A percentile compares a stretch with the other conserved stretches of the same genome.
Conservation (phyloP, 768 basidiomycete genomes). For the Tremella yokohamensis region DNA sequence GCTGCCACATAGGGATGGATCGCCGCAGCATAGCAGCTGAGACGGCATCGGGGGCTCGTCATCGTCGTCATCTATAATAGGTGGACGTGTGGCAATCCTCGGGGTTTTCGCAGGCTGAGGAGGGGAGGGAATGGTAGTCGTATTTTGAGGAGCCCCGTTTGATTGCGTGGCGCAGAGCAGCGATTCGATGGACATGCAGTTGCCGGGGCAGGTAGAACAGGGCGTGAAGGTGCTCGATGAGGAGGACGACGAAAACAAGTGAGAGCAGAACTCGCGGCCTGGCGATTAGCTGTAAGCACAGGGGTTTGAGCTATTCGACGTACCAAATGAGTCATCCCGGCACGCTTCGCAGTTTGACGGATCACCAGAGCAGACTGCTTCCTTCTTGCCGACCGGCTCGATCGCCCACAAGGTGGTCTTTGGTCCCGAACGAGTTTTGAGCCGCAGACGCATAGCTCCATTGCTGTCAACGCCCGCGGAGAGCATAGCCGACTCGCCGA, state of each 20-base stretch:
- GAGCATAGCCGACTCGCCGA: neutral
- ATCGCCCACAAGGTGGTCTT: constrained; percentile 31
- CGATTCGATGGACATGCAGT: constrained; percentile 34
- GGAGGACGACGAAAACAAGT: constrained; percentile 21
- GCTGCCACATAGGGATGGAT: constrained; percentile 29
- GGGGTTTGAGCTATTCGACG: constrained; percentile 1
- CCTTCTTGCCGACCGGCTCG: constrained; percentile 9
- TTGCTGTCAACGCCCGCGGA: constrained; percentile 2
- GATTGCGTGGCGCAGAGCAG: constrained; percentile 12
- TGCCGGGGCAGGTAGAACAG: constrained; percentile 25
- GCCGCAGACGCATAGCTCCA: constrained; percentile 9
- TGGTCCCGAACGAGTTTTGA: constrained; percentile 13
- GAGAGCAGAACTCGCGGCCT: constrained; percentile 44
- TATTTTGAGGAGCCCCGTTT: constrained; percentile 6
- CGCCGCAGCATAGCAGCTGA: constrained; percentile 30
- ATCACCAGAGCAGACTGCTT: constrained; percentile 45
- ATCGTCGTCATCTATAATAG: constrained; percentile 11
- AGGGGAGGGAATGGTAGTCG: constrained; percentile 7
- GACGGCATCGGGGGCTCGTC: constrained; percentile 19
- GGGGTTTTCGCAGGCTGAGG: neutral
- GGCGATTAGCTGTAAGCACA: constrained; percentile 1
- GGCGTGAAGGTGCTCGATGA: constrained; percentile 12
- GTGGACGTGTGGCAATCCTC: neutral
- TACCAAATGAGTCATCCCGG: constrained; percentile 42
- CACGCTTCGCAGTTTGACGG: constrained; percentile 45